A percentile compares a stretch with the other conserved stretches of the same genome.
phyloP scores from a whole-genome alignment of 768 basidiomycete genomes.

The Paxillus involutus region DNA sequence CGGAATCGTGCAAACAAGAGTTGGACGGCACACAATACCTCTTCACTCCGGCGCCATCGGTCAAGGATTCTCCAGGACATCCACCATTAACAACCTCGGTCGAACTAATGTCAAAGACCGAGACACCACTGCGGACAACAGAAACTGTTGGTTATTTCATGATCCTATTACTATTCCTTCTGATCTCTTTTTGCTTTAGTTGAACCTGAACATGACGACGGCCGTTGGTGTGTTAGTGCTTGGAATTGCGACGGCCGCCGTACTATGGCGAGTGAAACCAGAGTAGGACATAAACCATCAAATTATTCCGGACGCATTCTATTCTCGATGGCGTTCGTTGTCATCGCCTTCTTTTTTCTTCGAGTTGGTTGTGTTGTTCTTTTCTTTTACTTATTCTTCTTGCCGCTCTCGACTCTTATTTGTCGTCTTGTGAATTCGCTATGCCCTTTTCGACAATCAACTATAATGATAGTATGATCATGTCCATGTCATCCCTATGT shows the following conservation, averaged over 20 bases:
- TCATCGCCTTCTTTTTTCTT: conserved; percentile 4
- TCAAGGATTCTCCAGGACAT: conserved; percentile 30
- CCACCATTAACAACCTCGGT: conserved; percentile 11
- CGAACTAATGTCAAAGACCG: conserved; percentile 13
- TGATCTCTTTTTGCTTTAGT: conserved; percentile 28
- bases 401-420: conserved; percentile 18
- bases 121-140: conserved; percentile 17
- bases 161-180: conserved; percentile 3
- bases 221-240: conserved; percentile 66
- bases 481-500: neutral
- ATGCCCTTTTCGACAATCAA: conserved; percentile 16
- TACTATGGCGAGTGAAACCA: conserved; percentile 67
- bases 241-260: conserved; percentile 68
- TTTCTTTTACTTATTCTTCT: conserved; percentile 27
- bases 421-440: conserved; percentile 22
- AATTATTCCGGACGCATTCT: conserved; percentile 12
- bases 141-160: conserved; percentile 30
- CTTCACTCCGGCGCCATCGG: conserved; percentile 30
- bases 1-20: conserved; percentile 20
- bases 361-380: conserved; percentile 6
- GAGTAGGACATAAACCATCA: conserved; percentile 26
- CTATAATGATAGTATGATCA: conserved; percentile 18
- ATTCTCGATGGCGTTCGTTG: conserved; percentile 12
- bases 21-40: conserved; percentile 25
- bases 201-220: conserved; percentile 38